These are phyloP conservation scores for Trichoderma virens DNA, from an alignment of 495 filamentous ascomycete species.

Conservation along the genomic window DNA sequence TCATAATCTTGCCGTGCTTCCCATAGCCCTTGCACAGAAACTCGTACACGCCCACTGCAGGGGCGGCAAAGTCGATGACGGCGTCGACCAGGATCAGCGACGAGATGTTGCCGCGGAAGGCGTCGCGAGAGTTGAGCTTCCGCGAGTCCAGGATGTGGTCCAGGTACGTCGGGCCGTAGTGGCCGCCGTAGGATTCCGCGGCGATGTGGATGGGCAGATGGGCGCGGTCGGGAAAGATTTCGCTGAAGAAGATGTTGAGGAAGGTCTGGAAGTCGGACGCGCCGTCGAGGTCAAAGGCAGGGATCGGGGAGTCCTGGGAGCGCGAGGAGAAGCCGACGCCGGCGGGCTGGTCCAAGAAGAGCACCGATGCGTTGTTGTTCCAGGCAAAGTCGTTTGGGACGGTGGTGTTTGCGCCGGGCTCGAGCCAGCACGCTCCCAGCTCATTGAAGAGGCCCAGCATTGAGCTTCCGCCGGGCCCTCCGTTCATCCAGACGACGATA, in stretches of 20 bases:
- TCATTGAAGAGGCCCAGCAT: constrained; percentile 10
- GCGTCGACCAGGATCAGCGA: neutral
- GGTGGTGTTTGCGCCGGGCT: neutral
- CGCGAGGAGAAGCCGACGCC: constrained; percentile 9
- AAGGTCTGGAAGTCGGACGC: constrained; percentile 7
- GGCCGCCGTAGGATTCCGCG: constrained; percentile 52
- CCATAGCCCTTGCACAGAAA: neutral
- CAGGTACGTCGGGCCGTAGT: constrained; percentile 48
- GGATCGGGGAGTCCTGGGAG: neutral
- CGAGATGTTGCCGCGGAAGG: constrained; percentile 6
- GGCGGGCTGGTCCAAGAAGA: constrained; percentile 15
- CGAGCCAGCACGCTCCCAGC: constrained; percentile 7
- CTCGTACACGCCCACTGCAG: constrained; percentile 6
- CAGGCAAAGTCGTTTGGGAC: constrained; percentile 7
- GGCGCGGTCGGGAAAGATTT: constrained; percentile 3
- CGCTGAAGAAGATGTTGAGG: constrained; percentile 11
- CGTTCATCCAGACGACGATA: constrained; percentile 11
- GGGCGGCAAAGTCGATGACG: neutral
- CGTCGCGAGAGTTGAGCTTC: neutral
- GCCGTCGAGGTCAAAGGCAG: neutral
- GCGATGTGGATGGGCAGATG: constrained; percentile 28
- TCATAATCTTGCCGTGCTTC: neutral
- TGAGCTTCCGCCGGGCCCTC: constrained; percentile 10
- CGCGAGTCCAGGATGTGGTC: constrained; percentile 35
- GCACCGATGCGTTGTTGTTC: constrained; percentile 12